Percentiles rank a stretch among this genome's conserved stretches.
Conservation (phyloP, 129 eudicot genomes). For the Rutidosis leptorrhynchoides region DNA sequence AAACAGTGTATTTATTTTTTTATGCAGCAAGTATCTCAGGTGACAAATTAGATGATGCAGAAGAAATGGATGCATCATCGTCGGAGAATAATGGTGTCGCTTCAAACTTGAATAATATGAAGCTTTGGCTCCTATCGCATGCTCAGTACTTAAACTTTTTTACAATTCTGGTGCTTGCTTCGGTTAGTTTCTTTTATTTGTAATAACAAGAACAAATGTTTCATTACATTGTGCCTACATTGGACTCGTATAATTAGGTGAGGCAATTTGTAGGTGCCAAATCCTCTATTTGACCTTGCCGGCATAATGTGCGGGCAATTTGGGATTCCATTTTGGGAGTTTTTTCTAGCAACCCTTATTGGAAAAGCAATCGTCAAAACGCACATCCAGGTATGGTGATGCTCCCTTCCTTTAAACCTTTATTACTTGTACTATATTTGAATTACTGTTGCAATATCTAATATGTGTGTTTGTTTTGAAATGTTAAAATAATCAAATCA, state of each 20-base stretch:
- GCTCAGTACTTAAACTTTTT: slow-evolving; percentile 85
- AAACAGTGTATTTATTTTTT: background rate
- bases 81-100: slow-evolving; percentile 54
- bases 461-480: background rate
- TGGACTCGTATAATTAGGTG: slow-evolving; percentile 12
- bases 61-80: slow-evolving; percentile 62
- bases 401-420: background rate
- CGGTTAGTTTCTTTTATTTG: slow-evolving; percentile 55
- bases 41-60: slow-evolving; percentile 54
- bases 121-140: slow-evolving; percentile 79
- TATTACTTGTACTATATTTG: background rate
- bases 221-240: background rate
- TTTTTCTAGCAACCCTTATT: slow-evolving; percentile 80
- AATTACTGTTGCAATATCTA: background rate
- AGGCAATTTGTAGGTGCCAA: slow-evolving; percentile 66
- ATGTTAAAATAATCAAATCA: too few relatives aligned
- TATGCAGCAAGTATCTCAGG: slow-evolving; percentile 83
- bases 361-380: slow-evolving; percentile 96
- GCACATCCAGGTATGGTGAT: slow-evolving; percentile 80
- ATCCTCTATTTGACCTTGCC: slow-evolving; percentile 98
- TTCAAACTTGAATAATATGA: slow-evolving; percentile 41
- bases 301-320: slow-evolving; percentile 99
- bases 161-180: slow-evolving; percentile 88
- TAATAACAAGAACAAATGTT: background rate
- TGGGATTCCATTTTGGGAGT: slow-evolving; percentile 95